Evolutionary conservation across 169 alveolate species (phyloP).

Genomic region (Plasmodium gallinaceum): DNA sequence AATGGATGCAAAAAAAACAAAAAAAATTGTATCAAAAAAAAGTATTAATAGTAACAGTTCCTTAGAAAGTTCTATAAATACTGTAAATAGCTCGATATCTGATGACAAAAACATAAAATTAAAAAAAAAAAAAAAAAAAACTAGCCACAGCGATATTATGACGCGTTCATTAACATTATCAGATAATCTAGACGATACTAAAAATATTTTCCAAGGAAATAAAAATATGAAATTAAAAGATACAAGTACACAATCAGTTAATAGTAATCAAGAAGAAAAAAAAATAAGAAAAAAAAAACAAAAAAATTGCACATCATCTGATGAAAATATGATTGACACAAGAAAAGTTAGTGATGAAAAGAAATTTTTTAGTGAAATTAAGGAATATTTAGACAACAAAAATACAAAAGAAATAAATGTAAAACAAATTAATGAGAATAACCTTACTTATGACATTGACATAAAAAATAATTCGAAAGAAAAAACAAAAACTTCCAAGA

Average conservation of each 20-base stretch:
- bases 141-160: background rate
- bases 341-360: slow-evolving; percentile 14
- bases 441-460: background rate
- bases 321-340: slow-evolving; percentile 15
- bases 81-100: background rate
- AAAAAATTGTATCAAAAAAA: background rate
- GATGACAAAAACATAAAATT: slow-evolving; percentile 7
- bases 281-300: slow-evolving; percentile 12
- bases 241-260: background rate
- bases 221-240: background rate
- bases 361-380: slow-evolving; percentile 49
- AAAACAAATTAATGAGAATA: background rate
- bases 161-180: too few species aligned
- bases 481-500: background rate
- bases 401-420: background rate
- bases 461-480: background rate
- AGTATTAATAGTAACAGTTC: slow-evolving; percentile 1
- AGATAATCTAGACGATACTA: background rate
- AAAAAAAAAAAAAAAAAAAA: slow-evolving; percentile 7
- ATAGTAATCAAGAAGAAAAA: background rate
- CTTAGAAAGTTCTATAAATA: slow-evolving; percentile 8
- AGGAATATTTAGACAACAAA: slow-evolving; percentile 34
- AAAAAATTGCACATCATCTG: background rate
- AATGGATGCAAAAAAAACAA: background rate
- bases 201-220: background rate